phyloP scores from a whole-genome alignment of 306 rosid species.

The Purshia tridentata region DNA sequence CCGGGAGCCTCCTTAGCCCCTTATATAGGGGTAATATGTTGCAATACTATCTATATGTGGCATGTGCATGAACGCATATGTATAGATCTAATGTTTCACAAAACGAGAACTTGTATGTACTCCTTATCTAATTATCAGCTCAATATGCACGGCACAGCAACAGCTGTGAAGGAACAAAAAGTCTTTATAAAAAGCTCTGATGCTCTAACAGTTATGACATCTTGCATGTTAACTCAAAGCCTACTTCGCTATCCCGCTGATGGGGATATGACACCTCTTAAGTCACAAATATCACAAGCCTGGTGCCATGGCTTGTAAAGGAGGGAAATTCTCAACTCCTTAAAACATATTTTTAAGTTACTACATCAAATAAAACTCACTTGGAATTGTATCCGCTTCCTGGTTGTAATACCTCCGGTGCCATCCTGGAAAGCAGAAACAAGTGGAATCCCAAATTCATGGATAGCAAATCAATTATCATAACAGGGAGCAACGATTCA shows the following conservation, averaged over 20 bases:
- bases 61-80: background rate
- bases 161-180: background rate
- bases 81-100: background rate
- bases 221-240: too few relatives aligned
- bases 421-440: constrained; percentile 72
- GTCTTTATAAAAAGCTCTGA: background rate
- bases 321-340: background rate
- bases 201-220: background rate
- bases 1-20: background rate
- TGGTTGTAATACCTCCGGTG: constrained; percentile 99
- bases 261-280: too few relatives aligned
- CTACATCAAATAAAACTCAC: constrained; percentile 46
- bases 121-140: background rate
- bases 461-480: constrained; percentile 10
- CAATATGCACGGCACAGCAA: background rate
- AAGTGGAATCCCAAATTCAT: constrained; percentile 9
- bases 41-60: background rate
- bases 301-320: background rate
- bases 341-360: background rate
- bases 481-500: background rate
- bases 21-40: background rate
- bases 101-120: background rate
- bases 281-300: background rate
- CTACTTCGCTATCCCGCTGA: too few relatives aligned
- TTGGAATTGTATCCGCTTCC: constrained; percentile 96